Conservation (phyloP, 2,329 filamentous ascomycete genomes). For the Herpotrichia juniperi region DNA sequence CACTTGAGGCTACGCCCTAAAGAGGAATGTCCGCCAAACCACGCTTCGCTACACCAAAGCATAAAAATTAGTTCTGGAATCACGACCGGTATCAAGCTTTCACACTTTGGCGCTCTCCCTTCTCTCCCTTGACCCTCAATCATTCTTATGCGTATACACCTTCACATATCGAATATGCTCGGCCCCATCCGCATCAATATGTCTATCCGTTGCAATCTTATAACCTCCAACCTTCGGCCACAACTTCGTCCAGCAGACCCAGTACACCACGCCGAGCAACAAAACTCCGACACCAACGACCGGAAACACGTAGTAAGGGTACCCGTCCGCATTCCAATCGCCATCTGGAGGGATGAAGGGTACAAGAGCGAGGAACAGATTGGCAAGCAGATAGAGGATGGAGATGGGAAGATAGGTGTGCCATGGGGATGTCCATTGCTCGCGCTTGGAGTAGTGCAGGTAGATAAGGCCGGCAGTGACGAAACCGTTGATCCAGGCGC, state of each 20-base stretch:
- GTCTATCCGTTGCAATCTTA: slow-evolving; percentile 37
- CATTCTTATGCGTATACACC: slow-evolving; percentile 30
- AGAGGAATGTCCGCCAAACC: too few relatives aligned
- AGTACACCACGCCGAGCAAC: slow-evolving; percentile 45
- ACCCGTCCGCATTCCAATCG: slow-evolving; percentile 48
- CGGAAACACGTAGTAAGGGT: slow-evolving; percentile 54
- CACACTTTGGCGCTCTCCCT: neutral
- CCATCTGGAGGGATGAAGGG: slow-evolving; percentile 51
- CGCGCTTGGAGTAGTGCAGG: slow-evolving; percentile 41
- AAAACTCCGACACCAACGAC: slow-evolving; percentile 51
- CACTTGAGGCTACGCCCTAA: too few relatives aligned
- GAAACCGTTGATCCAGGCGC: slow-evolving; percentile 46
- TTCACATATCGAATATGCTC: slow-evolving; percentile 43
- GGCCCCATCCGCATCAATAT: slow-evolving; percentile 32
- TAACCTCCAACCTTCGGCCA: slow-evolving; percentile 35
- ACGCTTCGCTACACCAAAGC: too few relatives aligned
- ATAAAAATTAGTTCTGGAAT: too few relatives aligned
- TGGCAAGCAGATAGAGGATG: slow-evolving; percentile 47
- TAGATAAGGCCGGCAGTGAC: slow-evolving; percentile 44
- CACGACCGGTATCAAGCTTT: too few relatives aligned
- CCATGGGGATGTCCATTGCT: slow-evolving; percentile 45
- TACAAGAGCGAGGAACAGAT: slow-evolving; percentile 50
- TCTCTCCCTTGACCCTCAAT: neutral
- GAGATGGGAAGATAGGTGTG: slow-evolving; percentile 44
- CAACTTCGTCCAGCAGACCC: slow-evolving; percentile 27